A percentile compares a stretch with the other conserved stretches of the same genome.
phyloP scores from a whole-genome alignment of 2,329 filamentous ascomycete genomes.

The Paramyrothecium sp. region DNA sequence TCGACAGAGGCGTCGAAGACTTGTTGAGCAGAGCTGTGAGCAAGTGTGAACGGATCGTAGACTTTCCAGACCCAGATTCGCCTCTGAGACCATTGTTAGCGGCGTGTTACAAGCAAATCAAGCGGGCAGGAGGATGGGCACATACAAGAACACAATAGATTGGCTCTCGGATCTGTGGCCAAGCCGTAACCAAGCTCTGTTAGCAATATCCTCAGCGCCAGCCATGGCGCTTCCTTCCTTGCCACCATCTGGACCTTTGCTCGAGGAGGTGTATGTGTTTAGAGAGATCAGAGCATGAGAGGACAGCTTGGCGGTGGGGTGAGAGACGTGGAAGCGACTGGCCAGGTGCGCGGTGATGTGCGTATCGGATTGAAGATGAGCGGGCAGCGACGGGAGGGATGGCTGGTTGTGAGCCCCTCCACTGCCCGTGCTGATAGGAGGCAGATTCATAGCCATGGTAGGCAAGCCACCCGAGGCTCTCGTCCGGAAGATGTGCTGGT shows the following conservation, averaged over 20 bases:
- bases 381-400: constrained; percentile 83
- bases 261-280: constrained; percentile 91
- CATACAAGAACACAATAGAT: constrained; percentile 88
- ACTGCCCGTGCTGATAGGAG: constrained; percentile 43
- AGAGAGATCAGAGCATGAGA: constrained; percentile 89
- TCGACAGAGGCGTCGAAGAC: constrained; percentile 88
- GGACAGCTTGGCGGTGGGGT: constrained; percentile 84
- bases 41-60: constrained; percentile 86
- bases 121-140: constrained; percentile 15
- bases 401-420: constrained; percentile 74
- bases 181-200: constrained; percentile 79
- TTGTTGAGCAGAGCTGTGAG: constrained; percentile 83
- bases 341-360: constrained; percentile 80
- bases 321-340: constrained; percentile 85
- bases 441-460: constrained; percentile 61
- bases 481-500: constrained; percentile 9
- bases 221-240: constrained; percentile 91
- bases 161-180: constrained; percentile 92
- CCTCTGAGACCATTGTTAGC: constrained; percentile 56
- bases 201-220: constrained; percentile 88
- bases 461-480: constrained; percentile 29
- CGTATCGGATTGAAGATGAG: constrained; percentile 76
- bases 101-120: neutral
- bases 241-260: constrained; percentile 84
- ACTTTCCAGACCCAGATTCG: constrained; percentile 95